A percentile compares a stretch with the other conserved stretches of the same genome.
These are phyloP conservation scores for Jasminum sambac DNA, from an alignment of 257 asterid species.

Conservation along the genomic window DNA sequence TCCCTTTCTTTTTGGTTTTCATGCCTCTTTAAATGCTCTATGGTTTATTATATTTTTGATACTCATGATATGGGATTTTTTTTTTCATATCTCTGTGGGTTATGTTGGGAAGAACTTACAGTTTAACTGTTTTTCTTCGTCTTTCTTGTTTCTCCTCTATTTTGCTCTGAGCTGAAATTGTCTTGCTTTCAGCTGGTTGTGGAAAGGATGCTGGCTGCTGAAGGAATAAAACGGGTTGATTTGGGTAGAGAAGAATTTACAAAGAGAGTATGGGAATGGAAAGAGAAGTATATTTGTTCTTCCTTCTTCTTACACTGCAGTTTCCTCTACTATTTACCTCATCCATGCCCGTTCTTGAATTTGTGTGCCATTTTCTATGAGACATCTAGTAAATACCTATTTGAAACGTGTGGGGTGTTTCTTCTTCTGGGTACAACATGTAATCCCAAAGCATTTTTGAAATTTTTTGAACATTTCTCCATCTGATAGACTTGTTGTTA, in stretches of 20 bases:
- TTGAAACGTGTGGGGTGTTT: constrained; percentile 4
- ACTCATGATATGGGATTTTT: constrained; percentile 11
- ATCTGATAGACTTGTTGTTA: neutral
- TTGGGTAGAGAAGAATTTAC: constrained; percentile 91
- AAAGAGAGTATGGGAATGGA: constrained; percentile 97
- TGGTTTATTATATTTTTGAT: neutral
- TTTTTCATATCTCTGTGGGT: constrained; percentile 10
- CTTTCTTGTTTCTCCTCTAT: too few relatives aligned
- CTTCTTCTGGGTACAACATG: constrained; percentile 8
- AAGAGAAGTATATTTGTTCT: constrained; percentile 69
- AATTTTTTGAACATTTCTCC: neutral
- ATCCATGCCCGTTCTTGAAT: constrained; percentile 5
- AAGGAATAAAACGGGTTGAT: constrained; percentile 87
- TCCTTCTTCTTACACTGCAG: constrained; percentile 26
- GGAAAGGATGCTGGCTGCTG: constrained; percentile 92
- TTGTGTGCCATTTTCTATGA: constrained; percentile 7
- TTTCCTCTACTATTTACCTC: constrained; percentile 14
- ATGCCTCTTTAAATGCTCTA: constrained; percentile 2
- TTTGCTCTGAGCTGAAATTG: constrained; percentile 14
- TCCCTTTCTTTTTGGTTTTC: constrained; percentile 1
- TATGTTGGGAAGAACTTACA: constrained; percentile 11
- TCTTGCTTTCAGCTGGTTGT: constrained; percentile 82
- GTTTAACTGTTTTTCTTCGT: constrained; percentile 2
- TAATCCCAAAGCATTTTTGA: constrained; percentile 1
- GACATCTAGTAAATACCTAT: neutral